Evolutionary conservation across 768 basidiomycete genomes (phyloP), one percentile per base, ranked within the genome.

Genomic region (Coprinopsis strossmayeri): DNA sequence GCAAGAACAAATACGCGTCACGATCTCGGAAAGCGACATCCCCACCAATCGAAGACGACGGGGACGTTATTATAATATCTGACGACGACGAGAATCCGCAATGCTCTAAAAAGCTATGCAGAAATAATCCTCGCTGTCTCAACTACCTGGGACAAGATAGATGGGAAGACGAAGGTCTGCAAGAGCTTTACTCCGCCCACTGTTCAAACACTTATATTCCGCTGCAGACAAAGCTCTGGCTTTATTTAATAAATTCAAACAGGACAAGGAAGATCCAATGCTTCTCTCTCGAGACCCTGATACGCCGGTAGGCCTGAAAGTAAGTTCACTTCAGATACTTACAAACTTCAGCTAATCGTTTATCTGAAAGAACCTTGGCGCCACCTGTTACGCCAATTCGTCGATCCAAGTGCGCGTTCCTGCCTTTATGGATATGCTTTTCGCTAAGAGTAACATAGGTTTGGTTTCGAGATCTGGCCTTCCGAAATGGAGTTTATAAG

Each of bases 321-420:
- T 87, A 58, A 15, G 68, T 49, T 13, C 27, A n/a, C n/a, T n/a
- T n/a, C n/a, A n/a, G n/a, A n/a, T n/a, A n/a, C n/a, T n/a, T n/a
- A n/a, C n/a, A n/a, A n/a, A n/a, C n/a, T n/a, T n/a, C n/a, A n/a
- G n/a, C n/a, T n/a, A n/a, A n/a, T n/a, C n/a, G n/a, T 26, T 53
- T 26, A 26, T 17, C 15, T 32, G 58, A 26, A 27, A 93, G 91
- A 97, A 98, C 62, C 78, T 98, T 17, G 95, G 95, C 3, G 94
- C 94, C 15, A 97, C 95, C 2, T 98, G 95, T 62, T 98, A 97
- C 57, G 93, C 91, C 52, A 96, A 96, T 63, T 91, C 91, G 17
- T 96, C 88, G 53, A 74, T 98, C 38, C 94, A 98, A 69, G 91
- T 86, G 57, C 30, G 60, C 58, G 39, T 17, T 46, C 24, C 30